Evolutionary conservation across 2,329 filamentous ascomycete species (phyloP), one percentile per base, ranked within the genome.

Genomic region (Apiospora hydei): DNA sequence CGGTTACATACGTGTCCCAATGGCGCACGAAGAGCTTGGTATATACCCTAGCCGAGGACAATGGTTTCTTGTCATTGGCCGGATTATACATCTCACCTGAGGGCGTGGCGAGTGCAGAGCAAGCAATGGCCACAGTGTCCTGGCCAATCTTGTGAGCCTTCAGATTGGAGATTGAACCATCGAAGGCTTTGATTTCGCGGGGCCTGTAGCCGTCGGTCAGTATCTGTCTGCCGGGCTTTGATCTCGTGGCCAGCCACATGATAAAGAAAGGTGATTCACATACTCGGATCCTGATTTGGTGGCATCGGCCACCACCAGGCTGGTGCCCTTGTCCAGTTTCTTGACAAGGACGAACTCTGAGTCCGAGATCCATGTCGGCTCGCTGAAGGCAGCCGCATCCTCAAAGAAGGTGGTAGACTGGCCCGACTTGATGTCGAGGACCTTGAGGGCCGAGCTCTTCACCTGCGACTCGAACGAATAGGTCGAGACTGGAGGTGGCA

Each of bases 401-500:
- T 92, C 88, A 67, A 90, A 92, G 14, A 97, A 84, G 16, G 91
- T 82, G 4, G 86, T 89, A 4, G 91, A 91, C 69, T 92, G 86
- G 46, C 92, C 91, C 10, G 88, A 89, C 66, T 87, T 84, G 72
- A 95, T 86, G 76, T 96, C 90, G 53, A 98, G 84, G 38, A 96
- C 81, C 24, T 91, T 89, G 76, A 93, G 91, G 83, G 95, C 91
- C 73, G 85, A 87, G 6, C 87, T 88, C 79, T 92, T 92, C 67
- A 87, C 86, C 79, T 97, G 94, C 0, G 89, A 87, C 51, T 92
- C 86, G 81, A 98, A 98, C 6, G 91, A 95, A 81, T 97, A 98
- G 1, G 91, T 90, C 0, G 92, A 93, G 21, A 91, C 85, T 91
- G 80, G 13, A 30, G 30, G 30, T 24, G 14, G 13, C 64, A 67